A percentile compares a stretch with the other conserved stretches of the same genome.
phyloP scores from a whole-genome alignment of 108 stramenopile genomes.

The Mediolabrus comicus region DNA sequence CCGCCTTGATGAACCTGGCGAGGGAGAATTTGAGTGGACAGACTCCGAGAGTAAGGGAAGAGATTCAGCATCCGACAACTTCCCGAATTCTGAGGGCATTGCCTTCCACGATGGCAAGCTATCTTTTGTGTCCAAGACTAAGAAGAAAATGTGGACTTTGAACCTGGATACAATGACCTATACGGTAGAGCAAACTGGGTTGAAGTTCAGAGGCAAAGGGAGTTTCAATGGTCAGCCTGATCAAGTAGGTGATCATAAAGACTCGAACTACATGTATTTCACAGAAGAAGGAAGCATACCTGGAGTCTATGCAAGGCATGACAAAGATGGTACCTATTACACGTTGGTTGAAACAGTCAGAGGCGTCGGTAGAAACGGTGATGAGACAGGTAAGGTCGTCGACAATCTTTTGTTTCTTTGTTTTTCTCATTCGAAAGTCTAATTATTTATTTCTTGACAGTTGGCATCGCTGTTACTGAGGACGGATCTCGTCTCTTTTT shows the following conservation, averaged over 20 bases:
- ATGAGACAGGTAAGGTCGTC: too few relatives aligned
- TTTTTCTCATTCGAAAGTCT: too few relatives aligned
- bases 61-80: conserved; percentile 4
- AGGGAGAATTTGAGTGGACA: conserved; percentile 4
- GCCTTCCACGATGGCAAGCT: conserved; percentile 22
- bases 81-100: conserved; percentile 34
- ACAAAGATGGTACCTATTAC: conserved; percentile 28
- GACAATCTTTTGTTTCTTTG: too few relatives aligned
- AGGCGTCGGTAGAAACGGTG: conserved; percentile 14
- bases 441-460: too few relatives aligned
- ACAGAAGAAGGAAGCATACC: conserved; percentile 45
- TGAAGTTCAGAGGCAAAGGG: conserved; percentile 23
- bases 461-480: conserved; percentile 62
- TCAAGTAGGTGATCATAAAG: conserved; percentile 14
- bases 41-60: neutral
- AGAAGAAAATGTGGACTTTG: neutral
- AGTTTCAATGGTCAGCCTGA: conserved; percentile 45
- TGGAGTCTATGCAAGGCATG: conserved; percentile 46
- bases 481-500: conserved; percentile 57
- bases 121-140: conserved; percentile 43
- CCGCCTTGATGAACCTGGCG: neutral
- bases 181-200: neutral
- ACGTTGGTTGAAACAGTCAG: conserved; percentile 34
- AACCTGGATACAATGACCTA: conserved; percentile 13
- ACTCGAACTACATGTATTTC: conserved; percentile 44